Conservation (phyloP, 345 rosid genomes). For the Excoecaria agallocha region DNA sequence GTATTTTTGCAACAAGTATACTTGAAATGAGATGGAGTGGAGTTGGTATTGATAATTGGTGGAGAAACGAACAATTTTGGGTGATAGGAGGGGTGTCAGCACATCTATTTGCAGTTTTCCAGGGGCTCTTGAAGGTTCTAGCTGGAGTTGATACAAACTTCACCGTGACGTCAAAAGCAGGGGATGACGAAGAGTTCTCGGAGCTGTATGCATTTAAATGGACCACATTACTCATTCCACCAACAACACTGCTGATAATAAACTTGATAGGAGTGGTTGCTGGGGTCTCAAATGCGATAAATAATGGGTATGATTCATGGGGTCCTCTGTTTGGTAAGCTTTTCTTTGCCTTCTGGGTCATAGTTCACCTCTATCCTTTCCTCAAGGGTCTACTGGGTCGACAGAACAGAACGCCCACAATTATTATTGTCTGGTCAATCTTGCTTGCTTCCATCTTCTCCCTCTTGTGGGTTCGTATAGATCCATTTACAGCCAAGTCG, state of each 20-base stretch:
- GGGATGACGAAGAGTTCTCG: constrained; percentile 50
- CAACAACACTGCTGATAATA: constrained; percentile 54
- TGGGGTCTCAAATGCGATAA: constrained; percentile 57
- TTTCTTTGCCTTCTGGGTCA: constrained; percentile 71
- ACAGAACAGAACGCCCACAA: constrained; percentile 57
- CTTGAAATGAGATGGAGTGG: constrained; percentile 76
- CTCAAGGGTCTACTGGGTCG: constrained; percentile 58
- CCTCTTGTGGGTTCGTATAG: constrained; percentile 59
- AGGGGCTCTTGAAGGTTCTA: constrained; percentile 59
- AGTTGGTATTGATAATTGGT: constrained; percentile 66
- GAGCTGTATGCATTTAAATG: constrained; percentile 55
- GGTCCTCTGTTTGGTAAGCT: constrained; percentile 65
- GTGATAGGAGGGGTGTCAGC: constrained; percentile 68
- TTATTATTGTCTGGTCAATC: constrained; percentile 70
- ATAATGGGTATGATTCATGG: constrained; percentile 67
- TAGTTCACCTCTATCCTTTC: constrained; percentile 68
- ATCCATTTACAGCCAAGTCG: constrained; percentile 53
- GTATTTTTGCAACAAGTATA: constrained; percentile 56
- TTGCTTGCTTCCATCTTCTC: constrained; percentile 68
- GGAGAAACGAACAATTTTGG: constrained; percentile 85
- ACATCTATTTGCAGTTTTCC: constrained; percentile 62
- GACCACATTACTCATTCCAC: constrained; percentile 65
- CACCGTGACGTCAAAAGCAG: constrained; percentile 63
- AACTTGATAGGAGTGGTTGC: constrained; percentile 61
- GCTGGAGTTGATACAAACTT: constrained; percentile 61